These are phyloP conservation scores for Talaromyces thailandensis DNA, from an alignment of 495 filamentous ascomycete species.

Conservation along the genomic window DNA sequence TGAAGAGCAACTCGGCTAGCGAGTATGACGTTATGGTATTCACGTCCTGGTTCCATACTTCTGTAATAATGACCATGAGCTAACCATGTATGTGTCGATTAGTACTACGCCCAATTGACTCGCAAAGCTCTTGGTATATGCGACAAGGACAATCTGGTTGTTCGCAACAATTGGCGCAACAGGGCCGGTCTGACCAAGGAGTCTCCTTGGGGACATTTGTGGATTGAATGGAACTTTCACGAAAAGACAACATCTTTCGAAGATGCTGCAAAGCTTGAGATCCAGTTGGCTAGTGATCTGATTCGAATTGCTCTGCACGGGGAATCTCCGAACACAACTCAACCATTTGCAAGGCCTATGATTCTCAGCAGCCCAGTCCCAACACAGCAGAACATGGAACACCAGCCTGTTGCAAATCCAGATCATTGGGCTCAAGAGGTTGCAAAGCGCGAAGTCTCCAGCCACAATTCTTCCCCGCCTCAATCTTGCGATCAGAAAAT, in stretches of 20 bases:
- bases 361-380: not conserved
- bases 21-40: conserved; percentile 22
- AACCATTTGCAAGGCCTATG: not conserved
- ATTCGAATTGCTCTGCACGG: not conserved
- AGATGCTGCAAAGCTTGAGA: conserved; percentile 15
- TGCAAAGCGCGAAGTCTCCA: not conserved
- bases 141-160: conserved; percentile 5
- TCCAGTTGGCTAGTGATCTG: conserved; percentile 4
- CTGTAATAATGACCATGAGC: not conserved
- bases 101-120: conserved; percentile 24
- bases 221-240: conserved; percentile 21
- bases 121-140: conserved; percentile 13
- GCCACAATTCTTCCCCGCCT: not conserved
- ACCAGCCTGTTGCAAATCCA: not conserved
- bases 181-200: conserved; percentile 6
- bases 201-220: conserved; percentile 21
- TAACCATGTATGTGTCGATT: not conserved
- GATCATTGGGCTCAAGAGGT: not conserved
- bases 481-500: not conserved
- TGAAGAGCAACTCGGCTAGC: conserved; percentile 17
- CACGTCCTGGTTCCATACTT: not conserved
- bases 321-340: not conserved
- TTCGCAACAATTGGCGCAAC: conserved; percentile 13
- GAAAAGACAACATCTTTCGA: conserved; percentile 12
- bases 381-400: not conserved